phyloP scores from a whole-genome alignment of 768 basidiomycete species.

The Sarcodon sp. region DNA sequence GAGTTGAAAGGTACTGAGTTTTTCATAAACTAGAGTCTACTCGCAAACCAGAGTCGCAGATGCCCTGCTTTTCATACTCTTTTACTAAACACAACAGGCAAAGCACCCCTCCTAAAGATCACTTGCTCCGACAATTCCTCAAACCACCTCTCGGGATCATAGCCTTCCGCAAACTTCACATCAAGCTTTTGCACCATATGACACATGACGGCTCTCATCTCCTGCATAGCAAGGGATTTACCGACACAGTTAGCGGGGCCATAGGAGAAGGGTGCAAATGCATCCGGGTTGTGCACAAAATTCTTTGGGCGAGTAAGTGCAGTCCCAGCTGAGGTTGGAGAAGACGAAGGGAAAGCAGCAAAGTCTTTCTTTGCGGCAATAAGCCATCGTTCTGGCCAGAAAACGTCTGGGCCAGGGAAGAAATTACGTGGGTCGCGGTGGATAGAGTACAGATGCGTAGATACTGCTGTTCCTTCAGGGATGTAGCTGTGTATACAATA shows the following conservation, averaged over 20 bases:
- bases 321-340: neutral
- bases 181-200: constrained; percentile 17
- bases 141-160: constrained; percentile 17
- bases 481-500: constrained; percentile 5
- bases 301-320: neutral
- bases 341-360: neutral
- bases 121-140: constrained; percentile 18
- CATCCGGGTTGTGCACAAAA: constrained; percentile 2
- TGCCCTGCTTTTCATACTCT: neutral
- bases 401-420: constrained; percentile 24
- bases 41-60: no score
- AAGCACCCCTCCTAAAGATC: constrained; percentile 1
- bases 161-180: constrained; percentile 7
- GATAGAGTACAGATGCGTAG: constrained; percentile 23
- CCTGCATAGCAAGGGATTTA: constrained; percentile 21
- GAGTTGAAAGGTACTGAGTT: no score
- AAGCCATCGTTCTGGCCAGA: constrained; percentile 31
- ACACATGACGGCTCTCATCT: constrained; percentile 26
- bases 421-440: constrained; percentile 35
- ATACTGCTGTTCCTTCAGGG: constrained; percentile 8
- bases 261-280: constrained; percentile 9
- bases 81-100: constrained; percentile 3
- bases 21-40: no score
- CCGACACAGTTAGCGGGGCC: constrained; percentile 32
- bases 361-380: neutral